Evolutionary conservation across 2,329 filamentous ascomycete genomes (phyloP).

Genomic region (Geosmithia flava): DNA sequence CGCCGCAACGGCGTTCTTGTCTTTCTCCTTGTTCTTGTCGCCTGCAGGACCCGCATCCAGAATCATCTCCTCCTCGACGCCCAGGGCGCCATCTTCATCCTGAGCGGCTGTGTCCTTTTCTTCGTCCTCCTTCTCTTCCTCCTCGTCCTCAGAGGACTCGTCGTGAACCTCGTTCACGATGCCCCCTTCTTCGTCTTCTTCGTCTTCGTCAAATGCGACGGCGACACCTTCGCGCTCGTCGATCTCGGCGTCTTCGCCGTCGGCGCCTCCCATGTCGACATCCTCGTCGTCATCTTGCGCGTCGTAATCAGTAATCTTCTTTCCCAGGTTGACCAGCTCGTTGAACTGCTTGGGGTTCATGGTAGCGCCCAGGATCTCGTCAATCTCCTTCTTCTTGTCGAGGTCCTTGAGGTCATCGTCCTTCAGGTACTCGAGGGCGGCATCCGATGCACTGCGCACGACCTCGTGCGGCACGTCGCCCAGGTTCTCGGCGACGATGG

Average conservation of each 20-base stretch:
- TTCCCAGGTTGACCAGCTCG: slow-evolving; percentile 87
- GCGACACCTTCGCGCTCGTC: slow-evolving; percentile 95
- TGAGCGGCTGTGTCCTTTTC: slow-evolving; percentile 43
- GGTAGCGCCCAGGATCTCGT: slow-evolving; percentile 77
- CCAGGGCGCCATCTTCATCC: slow-evolving; percentile 38
- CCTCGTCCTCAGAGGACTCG: slow-evolving; percentile 73
- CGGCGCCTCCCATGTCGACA: slow-evolving; percentile 56
- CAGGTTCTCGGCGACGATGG: slow-evolving; percentile 75
- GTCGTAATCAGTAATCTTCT: slow-evolving; percentile 98
- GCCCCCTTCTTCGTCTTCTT: slow-evolving; percentile 70
- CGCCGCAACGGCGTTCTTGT: slow-evolving; percentile 57
- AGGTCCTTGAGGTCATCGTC: slow-evolving; percentile 94
- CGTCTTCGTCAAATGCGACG: slow-evolving; percentile 88
- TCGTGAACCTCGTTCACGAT: slow-evolving; percentile 81
- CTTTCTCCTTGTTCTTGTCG: slow-evolving; percentile 32
- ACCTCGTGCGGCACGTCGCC: slow-evolving; percentile 90
- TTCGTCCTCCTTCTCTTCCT: slow-evolving; percentile 48
- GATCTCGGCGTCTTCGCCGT: slow-evolving; percentile 60
- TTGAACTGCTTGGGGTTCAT: slow-evolving; percentile 90
- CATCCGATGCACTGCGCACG: slow-evolving; percentile 87
- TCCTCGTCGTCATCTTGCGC: slow-evolving; percentile 91
- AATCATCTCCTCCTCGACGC: slow-evolving; percentile 72
- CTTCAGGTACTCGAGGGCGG: slow-evolving; percentile 81
- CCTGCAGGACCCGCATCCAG: slow-evolving; percentile 54
- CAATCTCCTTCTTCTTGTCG: slow-evolving; percentile 95